phyloP scores from a whole-genome alignment of 169 alveolate species.

The Plasmodium chabaudi region DNA sequence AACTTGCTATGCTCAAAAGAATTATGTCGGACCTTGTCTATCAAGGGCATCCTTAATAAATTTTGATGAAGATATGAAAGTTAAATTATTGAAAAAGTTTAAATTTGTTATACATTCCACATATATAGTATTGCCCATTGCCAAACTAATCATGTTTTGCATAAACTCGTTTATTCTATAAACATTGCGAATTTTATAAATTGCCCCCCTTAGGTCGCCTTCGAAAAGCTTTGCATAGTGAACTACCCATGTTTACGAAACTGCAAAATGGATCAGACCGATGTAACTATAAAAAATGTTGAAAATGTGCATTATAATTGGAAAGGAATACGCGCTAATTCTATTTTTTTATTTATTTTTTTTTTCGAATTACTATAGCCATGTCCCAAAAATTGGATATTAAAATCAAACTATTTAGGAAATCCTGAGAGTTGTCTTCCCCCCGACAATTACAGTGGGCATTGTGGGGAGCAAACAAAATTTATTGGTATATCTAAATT shows the following conservation, averaged over 20 bases:
- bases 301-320: neutral
- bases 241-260: constrained; percentile 40
- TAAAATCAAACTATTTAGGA: constrained; percentile 61
- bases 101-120: neutral
- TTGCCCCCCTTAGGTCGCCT: constrained; percentile 14
- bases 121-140: neutral
- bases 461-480: constrained; percentile 53
- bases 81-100: neutral
- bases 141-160: neutral
- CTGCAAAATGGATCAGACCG: constrained; percentile 47
- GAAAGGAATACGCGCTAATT: no score
- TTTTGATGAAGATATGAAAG: constrained; percentile 70
- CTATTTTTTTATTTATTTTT: no score
- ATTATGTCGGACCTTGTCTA: constrained; percentile 69
- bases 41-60: constrained; percentile 42
- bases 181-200: no score
- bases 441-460: constrained; percentile 57
- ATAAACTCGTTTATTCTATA: neutral
- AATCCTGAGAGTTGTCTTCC: constrained; percentile 34
- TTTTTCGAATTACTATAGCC: constrained; percentile 17
- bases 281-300: constrained; percentile 26
- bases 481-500: constrained; percentile 16
- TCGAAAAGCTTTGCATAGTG: constrained; percentile 55
- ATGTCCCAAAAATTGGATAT: constrained; percentile 48
- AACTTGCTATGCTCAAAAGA: constrained; percentile 39